These are phyloP conservation scores for Dioscorea alata DNA, from an alignment of 106 monocot species.

Conservation along the genomic window DNA sequence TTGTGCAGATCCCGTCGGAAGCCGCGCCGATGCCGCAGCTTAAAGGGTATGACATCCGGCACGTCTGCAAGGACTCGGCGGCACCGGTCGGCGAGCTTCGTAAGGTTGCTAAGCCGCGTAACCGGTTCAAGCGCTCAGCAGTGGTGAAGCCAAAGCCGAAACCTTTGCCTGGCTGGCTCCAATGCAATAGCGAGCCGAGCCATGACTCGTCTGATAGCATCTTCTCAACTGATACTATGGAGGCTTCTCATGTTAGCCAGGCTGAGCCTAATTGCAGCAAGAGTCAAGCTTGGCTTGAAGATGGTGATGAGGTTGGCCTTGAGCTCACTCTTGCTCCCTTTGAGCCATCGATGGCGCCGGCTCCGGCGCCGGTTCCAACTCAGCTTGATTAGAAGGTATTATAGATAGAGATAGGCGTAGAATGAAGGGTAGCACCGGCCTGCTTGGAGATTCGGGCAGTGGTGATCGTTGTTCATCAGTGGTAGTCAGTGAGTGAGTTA, in stretches of 20 bases:
- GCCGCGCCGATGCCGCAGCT: slow-evolving; percentile 25
- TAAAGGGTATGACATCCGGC: slow-evolving; percentile 67
- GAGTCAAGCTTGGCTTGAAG: background rate
- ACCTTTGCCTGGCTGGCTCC: background rate
- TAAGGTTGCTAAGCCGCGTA: slow-evolving; percentile 29
- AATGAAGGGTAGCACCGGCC: too few relatives aligned
- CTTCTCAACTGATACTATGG: slow-evolving; percentile 19
- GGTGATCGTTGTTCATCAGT: too few relatives aligned
- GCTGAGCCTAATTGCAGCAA: slow-evolving; percentile 14
- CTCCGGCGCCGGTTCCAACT: background rate
- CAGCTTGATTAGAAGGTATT: background rate
- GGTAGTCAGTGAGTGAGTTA: too few relatives aligned
- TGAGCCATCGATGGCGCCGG: background rate
- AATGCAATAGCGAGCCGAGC: slow-evolving; percentile 12
- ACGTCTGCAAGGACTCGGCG: slow-evolving; percentile 24
- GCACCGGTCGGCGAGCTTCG: slow-evolving; percentile 12
- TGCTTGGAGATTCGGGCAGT: too few relatives aligned
- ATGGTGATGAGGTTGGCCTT: slow-evolving; percentile 28
- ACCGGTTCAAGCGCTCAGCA: slow-evolving; percentile 35
- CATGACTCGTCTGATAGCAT: slow-evolving; percentile 35
- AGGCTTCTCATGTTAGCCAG: slow-evolving; percentile 43
- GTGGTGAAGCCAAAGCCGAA: background rate
- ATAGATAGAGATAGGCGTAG: background rate
- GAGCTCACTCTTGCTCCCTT: slow-evolving; percentile 47
- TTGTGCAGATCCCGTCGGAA: slow-evolving; percentile 37